Evolutionary conservation across 495 filamentous ascomycete species (phyloP).

Genomic region (Rhypophila decipiens): DNA sequence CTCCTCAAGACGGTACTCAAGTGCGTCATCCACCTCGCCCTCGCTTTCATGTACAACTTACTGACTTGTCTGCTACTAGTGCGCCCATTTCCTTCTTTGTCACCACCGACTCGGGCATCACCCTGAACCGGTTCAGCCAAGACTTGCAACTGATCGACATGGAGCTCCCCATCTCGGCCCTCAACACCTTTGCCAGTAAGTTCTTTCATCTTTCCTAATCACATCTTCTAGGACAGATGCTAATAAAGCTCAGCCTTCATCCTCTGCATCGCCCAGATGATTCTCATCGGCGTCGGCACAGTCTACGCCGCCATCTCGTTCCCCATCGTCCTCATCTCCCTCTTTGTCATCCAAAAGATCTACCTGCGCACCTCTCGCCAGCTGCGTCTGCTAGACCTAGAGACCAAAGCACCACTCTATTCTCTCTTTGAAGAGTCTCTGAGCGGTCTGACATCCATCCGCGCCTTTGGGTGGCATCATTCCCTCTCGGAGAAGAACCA

Average conservation of each 20-base stretch:
- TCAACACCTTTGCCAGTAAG: conserved; percentile 20
- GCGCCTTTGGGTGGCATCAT: conserved; percentile 39
- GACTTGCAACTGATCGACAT: conserved; percentile 58
- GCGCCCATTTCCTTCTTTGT: conserved; percentile 28
- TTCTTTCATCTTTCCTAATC: neutral
- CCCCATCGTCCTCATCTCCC: conserved; percentile 19
- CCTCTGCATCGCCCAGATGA: conserved; percentile 26
- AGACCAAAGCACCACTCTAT: conserved; percentile 57
- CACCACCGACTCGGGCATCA: conserved; percentile 23
- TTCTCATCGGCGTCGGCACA: conserved; percentile 39
- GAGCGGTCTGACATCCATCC: conserved; percentile 36
- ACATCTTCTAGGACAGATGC: neutral
- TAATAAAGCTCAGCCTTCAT: conserved; percentile 10
- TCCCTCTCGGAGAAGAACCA: conserved; percentile 21
- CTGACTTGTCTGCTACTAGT: conserved; percentile 2
- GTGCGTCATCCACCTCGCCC: neutral
- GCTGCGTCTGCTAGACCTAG: conserved; percentile 56
- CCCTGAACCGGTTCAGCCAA: conserved; percentile 47
- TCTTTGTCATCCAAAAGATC: conserved; percentile 52
- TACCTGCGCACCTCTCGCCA: conserved; percentile 63
- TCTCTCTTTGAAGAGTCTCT: conserved; percentile 53
- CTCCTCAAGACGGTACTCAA: conserved; percentile 21
- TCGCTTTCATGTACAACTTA: neutral
- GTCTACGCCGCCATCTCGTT: conserved; percentile 37
- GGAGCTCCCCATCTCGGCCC: conserved; percentile 36